Evolutionary conservation across 768 basidiomycete species (phyloP), one percentile per base, ranked within the genome.

Genomic region (Lactifluus pinguis): DNA sequence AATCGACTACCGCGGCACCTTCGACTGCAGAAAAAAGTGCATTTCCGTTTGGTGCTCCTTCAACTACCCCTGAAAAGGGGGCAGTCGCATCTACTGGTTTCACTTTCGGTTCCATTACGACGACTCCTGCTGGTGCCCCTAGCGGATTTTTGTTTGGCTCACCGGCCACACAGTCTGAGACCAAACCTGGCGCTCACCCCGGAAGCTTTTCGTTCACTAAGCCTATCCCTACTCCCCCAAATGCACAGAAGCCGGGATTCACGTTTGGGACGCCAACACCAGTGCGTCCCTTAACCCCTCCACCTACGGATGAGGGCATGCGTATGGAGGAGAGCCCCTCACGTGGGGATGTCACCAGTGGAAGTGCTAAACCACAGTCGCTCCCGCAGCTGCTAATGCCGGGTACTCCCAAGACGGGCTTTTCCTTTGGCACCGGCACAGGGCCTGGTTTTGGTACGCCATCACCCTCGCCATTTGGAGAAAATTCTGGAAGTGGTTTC

Each of bases 291-390:
- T 72, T 75, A 6, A 89, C 87, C 0, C 86, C 87, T 10, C 88
- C 88, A 2, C 82, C 76, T 59, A 75, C 76, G 38, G 85, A 84
- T 49, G 79, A 84, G 52, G 88, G 88, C 61, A 80, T 86, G 65
- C 80, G 73, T 58, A 91, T 91, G 89, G 89, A 91, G 44, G 89
- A 90, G 71, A 91, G 89, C 65, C 89, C 89, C 1, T 83, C 80
- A 3, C 77, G 68, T 14, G 60, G 55, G 67, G 79, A 80, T 51
- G 64, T 73, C 25, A 81, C 77, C 61, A 73, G 73, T 15, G 70
- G 59, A 48, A 51, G 52, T 44, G 60, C 64, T 7, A 57, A 62
- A 42, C 64, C 59, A 10, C 60, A 62, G 48, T 62, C 61, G 13
- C 57, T 62, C 2, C 61, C 61, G 0, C 61, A 62, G 25, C 19